Conservation (phyloP, 2,329 filamentous ascomycete genomes). For the Graphiopsis chlorocephala region DNA sequence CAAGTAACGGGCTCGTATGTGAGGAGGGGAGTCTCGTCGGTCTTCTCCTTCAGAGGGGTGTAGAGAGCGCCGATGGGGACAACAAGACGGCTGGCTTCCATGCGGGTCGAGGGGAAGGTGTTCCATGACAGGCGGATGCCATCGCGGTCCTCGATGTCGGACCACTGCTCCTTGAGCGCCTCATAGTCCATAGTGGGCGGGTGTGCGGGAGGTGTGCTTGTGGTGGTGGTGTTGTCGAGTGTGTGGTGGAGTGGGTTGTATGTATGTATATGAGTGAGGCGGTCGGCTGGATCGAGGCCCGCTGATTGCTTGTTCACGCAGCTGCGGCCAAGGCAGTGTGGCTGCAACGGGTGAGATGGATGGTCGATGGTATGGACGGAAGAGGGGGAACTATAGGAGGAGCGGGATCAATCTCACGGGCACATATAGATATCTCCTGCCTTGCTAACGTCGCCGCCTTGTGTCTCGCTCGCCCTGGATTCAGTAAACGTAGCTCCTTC, state of each 20-base stretch:
- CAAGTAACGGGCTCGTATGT: conserved; percentile 97
- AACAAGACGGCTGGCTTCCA: conserved; percentile 55
- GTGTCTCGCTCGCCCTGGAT: neutral
- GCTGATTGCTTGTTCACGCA: conserved; percentile 19
- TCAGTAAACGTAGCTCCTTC: conserved; percentile 25
- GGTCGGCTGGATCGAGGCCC: conserved; percentile 15
- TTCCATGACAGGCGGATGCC: conserved; percentile 97
- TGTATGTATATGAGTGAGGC: conserved; percentile 13
- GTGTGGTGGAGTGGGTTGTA: conserved; percentile 7
- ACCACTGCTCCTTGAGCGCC: conserved; percentile 91
- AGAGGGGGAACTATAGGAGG: neutral
- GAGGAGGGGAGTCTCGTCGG: conserved; percentile 73
- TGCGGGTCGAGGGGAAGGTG: conserved; percentile 94
- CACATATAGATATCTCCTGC: conserved; percentile 2
- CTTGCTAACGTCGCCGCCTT: conserved; percentile 5
- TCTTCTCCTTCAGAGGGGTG: conserved; percentile 92
- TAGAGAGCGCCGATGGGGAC: conserved; percentile 96
- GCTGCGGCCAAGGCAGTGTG: conserved; percentile 8
- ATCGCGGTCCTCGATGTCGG: conserved; percentile 93
- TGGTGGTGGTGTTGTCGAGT: conserved; percentile 11
- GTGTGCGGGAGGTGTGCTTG: conserved; percentile 17
- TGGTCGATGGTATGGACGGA: neutral
- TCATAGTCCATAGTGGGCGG: conserved; percentile 78
- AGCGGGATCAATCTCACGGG: neutral
- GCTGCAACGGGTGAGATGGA: neutral